Base-by-base conservation (phyloP, 148 eudicot species). In the Amaranthus cruentus region DNA sequence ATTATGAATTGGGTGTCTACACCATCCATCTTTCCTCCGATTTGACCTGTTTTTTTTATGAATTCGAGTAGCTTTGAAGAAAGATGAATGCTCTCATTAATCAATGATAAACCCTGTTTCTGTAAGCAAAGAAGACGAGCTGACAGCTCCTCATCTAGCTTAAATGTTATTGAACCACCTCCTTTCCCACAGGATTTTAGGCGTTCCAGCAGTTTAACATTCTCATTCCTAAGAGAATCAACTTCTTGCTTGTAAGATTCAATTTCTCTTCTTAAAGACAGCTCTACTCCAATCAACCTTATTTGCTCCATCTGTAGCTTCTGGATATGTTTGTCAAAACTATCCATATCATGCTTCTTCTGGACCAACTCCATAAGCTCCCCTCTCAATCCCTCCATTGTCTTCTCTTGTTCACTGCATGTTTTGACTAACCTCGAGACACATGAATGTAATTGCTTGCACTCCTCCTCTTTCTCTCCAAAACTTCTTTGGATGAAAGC, bases 331-430 rank as follows among this genome's bases (percentile, higher is more conserved):
- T 81, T 88, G 54, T 87, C 96, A 72, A 67, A 79, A 69, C 78
- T 84, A 10, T 83, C 89, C 55, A 55, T 11, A 6, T 80, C 79
- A 70, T 70, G 79, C 50, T 83, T 86, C 74, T 79, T 84, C 78
- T 84, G 84, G 67, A 88, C 71, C 62, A 73, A 76, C 77, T 88
- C 91, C n/a, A 70, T 74, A 68, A 94, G 81, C 69, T 81, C 88
- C 72, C 75, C 83, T 75, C 85, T 83, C 74, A 94, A 77, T 51
- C 96, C 97, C 61, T 88, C 90, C 70, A 91, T 88, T 4, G 97
- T 87, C 82, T 87, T 91, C 71, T 87, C 91, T 83, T 91, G 98
- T 62, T 94, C 97, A 77, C 79, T 80, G 61, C 97, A 90, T 43
- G 96, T 94, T 80, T 91, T 83, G 47, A 80, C 71, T 43, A 85